phyloP scores from a whole-genome alignment of 2,329 filamentous ascomycete genomes.

The Atkinsonella texensis region DNA sequence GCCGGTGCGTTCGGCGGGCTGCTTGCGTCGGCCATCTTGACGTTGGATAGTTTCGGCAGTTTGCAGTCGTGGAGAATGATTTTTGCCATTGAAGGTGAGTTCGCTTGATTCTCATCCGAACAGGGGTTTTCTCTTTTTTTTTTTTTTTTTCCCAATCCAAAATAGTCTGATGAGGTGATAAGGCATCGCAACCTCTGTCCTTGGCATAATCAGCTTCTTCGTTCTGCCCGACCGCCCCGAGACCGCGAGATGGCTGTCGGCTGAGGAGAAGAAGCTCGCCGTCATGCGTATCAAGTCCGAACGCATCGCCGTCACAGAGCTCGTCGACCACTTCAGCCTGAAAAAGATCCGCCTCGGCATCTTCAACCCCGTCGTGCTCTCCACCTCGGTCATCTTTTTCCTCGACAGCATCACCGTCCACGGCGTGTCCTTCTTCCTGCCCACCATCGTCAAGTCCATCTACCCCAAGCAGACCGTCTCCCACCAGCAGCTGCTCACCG shows the following conservation, averaged over 20 bases:
- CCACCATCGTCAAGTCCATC: constrained; percentile 58
- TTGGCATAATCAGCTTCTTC: constrained; percentile 45
- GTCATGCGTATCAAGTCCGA: constrained; percentile 48
- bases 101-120: not conserved
- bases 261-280: constrained; percentile 50
- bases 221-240: constrained; percentile 55
- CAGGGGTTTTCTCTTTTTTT: too few relatives aligned
- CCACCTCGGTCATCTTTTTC: constrained; percentile 46
- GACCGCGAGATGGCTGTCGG: constrained; percentile 51
- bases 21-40: constrained; percentile 49
- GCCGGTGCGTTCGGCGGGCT: constrained; percentile 58
- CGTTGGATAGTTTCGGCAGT: constrained; percentile 41
- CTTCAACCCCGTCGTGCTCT: constrained; percentile 42
- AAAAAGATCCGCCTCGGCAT: constrained; percentile 50
- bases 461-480: constrained; percentile 46
- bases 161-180: too few relatives aligned
- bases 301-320: constrained; percentile 43
- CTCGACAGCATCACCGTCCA: constrained; percentile 61
- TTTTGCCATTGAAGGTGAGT: constrained; percentile 46
- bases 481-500: constrained; percentile 55
- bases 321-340: constrained; percentile 45
- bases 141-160: too few relatives aligned
- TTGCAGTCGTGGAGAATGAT: constrained; percentile 56
- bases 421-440: constrained; percentile 58
- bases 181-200: constrained; percentile 43